Conservation (phyloP, 2,329 filamentous ascomycete species). For the Zymoseptoria pseudotritici region DNA sequence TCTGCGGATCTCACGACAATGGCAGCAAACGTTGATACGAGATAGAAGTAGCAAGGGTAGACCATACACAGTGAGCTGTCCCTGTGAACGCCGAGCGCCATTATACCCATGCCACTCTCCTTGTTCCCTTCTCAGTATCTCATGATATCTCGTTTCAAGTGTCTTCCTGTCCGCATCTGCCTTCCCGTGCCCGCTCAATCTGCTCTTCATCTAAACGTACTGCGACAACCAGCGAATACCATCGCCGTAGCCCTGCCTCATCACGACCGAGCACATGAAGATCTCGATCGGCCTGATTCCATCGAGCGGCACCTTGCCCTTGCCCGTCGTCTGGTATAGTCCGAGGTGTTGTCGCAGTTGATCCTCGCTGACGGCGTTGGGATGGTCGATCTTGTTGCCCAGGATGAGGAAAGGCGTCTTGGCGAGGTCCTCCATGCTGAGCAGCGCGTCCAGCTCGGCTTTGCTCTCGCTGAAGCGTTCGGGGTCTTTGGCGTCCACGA, state of each 20-base stretch:
- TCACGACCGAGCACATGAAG: conserved; percentile 98
- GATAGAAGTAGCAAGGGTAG: not conserved
- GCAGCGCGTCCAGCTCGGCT: conserved; percentile 85
- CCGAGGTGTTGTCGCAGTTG: conserved; percentile 87
- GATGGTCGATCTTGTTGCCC: conserved; percentile 99
- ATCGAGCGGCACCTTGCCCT: conserved; percentile 88
- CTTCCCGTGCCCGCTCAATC: not conserved
- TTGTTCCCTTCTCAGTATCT: not conserved
- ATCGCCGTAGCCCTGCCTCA: conserved; percentile 89
- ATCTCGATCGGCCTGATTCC: conserved; percentile 92
- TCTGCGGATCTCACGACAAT: too few relatives aligned
- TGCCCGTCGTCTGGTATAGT: conserved; percentile 88
- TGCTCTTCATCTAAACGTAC: conserved; percentile 59
- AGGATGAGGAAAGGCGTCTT: conserved; percentile 95
- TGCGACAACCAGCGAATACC: conserved; percentile 84
- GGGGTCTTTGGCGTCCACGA: conserved; percentile 94
- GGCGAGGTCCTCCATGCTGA: conserved; percentile 91
- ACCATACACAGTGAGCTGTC: not conserved
- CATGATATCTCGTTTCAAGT: not conserved
- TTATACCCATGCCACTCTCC: not conserved
- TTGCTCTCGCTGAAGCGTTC: conserved; percentile 92
- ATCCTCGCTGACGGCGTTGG: conserved; percentile 89
- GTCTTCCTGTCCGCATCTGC: not conserved
- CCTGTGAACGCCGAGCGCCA: not conserved
- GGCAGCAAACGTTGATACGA: not conserved